Evolutionary conservation across 78 protist species (phyloP).

Genomic region (Tieghemostelium lacteum): DNA sequence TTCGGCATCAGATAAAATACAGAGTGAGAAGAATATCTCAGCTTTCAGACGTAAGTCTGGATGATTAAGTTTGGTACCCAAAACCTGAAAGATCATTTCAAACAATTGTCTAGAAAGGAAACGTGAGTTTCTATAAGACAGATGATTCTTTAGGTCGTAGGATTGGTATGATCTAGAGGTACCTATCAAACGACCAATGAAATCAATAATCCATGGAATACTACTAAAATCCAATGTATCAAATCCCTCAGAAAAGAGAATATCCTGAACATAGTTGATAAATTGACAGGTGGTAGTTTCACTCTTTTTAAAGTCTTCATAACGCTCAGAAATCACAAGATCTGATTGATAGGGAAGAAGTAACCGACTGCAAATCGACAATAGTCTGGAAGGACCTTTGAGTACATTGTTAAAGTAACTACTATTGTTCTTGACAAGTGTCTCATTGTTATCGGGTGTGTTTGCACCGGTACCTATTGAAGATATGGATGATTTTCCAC

Average conservation of each 20-base stretch:
- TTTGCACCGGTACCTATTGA: too few species aligned
- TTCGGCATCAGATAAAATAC: constrained; percentile 64
- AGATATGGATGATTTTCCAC: not conserved
- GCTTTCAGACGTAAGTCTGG: constrained; percentile 40
- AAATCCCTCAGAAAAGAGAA: constrained; percentile 65
- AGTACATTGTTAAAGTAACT: constrained; percentile 8
- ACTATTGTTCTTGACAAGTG: constrained; percentile 21
- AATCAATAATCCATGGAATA: constrained; percentile 50
- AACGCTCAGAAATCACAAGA: not conserved
- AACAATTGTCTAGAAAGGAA: constrained; percentile 34
- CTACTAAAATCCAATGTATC: constrained; percentile 14
- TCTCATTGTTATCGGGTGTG: not conserved
- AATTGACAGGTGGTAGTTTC: not conserved
- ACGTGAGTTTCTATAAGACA: not conserved
- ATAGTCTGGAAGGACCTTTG: constrained; percentile 31
- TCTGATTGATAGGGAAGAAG: constrained; percentile 6
- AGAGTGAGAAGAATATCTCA: constrained; percentile 61
- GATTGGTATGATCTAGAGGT: constrained; percentile 52
- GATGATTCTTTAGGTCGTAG: not conserved
- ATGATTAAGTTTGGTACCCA: constrained; percentile 22
- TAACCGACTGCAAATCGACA: constrained; percentile 44
- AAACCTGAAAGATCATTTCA: constrained; percentile 42
- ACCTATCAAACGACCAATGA: constrained; percentile 44
- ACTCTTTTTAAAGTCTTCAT: constrained; percentile 12
- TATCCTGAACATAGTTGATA: constrained; percentile 43